These are phyloP conservation scores for Pseudogymnoascus sp. DNA, from an alignment of 2,329 filamentous ascomycete genomes.

Conservation along the genomic window DNA sequence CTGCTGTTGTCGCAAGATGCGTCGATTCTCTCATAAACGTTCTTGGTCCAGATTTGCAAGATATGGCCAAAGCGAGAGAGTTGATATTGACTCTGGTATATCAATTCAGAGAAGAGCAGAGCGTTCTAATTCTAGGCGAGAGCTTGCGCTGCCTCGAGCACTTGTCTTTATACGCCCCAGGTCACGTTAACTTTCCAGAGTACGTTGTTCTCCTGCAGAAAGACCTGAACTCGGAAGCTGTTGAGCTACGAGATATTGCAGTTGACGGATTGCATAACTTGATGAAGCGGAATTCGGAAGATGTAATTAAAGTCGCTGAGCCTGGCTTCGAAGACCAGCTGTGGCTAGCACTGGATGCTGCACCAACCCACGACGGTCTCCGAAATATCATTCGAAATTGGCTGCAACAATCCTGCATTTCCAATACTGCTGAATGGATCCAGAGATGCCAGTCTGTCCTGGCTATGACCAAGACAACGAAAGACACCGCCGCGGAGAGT, in stretches of 20 bases:
- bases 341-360: slow-evolving; percentile 78
- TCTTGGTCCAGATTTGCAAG: slow-evolving; percentile 87
- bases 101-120: slow-evolving; percentile 71
- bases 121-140: slow-evolving; percentile 61
- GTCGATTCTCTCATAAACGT: slow-evolving; percentile 97
- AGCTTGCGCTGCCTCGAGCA: slow-evolving; percentile 82
- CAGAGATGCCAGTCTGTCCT: slow-evolving; percentile 80
- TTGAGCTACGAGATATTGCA: slow-evolving; percentile 66
- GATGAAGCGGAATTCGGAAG: slow-evolving; percentile 84
- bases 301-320: slow-evolving; percentile 68
- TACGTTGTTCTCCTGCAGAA: slow-evolving; percentile 79
- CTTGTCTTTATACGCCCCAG: slow-evolving; percentile 82
- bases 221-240: slow-evolving; percentile 61
- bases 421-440: slow-evolving; percentile 77
- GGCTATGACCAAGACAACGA: slow-evolving; percentile 71
- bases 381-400: slow-evolving; percentile 84
- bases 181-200: slow-evolving; percentile 70
- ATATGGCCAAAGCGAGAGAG: slow-evolving; percentile 83
- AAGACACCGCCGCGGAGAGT: slow-evolving; percentile 39
- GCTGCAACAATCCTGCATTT: slow-evolving; percentile 80
- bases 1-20: slow-evolving; percentile 74
- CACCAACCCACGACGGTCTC: slow-evolving; percentile 69
- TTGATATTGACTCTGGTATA: slow-evolving; percentile 79
- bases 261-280: slow-evolving; percentile 86
- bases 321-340: slow-evolving; percentile 80